phyloP scores from a whole-genome alignment of 768 basidiomycete genomes.

The Lactarius hengduanensis region DNA sequence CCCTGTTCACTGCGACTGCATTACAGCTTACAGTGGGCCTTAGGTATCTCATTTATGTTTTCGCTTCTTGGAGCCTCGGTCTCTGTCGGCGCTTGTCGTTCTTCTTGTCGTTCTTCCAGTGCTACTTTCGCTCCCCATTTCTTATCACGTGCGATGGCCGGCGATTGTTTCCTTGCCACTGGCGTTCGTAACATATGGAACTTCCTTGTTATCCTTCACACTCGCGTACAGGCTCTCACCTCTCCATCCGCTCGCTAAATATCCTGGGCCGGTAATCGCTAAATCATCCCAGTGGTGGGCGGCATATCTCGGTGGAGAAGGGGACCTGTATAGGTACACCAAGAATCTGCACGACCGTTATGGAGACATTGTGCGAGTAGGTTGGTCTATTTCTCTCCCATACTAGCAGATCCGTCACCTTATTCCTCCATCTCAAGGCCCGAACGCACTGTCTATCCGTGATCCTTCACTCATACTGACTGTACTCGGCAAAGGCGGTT shows the following conservation, averaged over 20 bases:
- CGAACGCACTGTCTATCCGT: background rate
- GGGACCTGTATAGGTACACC: conserved; percentile 35
- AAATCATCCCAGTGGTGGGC: conserved; percentile 36
- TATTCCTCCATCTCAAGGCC: background rate
- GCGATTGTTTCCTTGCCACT: background rate
- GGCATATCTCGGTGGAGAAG: conserved; percentile 29
- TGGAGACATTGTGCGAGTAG: conserved; percentile 40
- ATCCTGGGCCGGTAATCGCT: conserved; percentile 37
- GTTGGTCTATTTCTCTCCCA: conserved; percentile 27
- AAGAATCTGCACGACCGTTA: conserved; percentile 39
- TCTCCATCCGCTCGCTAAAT: conserved; percentile 40
- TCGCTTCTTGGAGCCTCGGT: background rate
- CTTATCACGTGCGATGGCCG: background rate
- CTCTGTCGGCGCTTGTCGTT: background rate
- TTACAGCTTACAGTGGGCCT: background rate
- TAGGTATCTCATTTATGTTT: background rate
- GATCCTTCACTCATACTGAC: background rate
- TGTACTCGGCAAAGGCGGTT: background rate
- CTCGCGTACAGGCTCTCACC: conserved; percentile 40
- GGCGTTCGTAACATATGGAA: background rate
- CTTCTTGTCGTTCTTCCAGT: background rate
- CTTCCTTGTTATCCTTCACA: conserved; percentile 22
- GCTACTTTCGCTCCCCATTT: background rate
- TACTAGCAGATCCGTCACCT: background rate
- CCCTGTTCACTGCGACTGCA: background rate